phyloP scores from a whole-genome alignment of 306 rosid species.

The Prunus campanulata region DNA sequence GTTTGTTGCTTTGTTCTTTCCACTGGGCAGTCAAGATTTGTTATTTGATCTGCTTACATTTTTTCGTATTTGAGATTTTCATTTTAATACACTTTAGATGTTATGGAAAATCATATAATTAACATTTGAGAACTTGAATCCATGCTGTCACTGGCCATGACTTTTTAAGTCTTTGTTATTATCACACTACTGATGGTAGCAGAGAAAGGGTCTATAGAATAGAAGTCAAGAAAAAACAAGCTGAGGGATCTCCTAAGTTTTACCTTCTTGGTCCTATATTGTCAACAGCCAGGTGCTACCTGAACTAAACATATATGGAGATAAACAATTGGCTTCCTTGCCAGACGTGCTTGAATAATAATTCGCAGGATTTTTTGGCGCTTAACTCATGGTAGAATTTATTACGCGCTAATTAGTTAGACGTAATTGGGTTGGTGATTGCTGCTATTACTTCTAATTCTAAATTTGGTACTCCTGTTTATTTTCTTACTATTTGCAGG shows the following conservation, averaged over 20 bases:
- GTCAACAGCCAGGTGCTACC: background rate
- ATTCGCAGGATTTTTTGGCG: background rate
- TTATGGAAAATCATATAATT: background rate
- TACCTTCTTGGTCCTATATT: background rate
- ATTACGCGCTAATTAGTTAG: background rate
- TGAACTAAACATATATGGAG: background rate
- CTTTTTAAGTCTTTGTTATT: too few species aligned
- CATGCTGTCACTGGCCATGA: too few species aligned
- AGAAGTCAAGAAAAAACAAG: background rate
- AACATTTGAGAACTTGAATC: background rate
- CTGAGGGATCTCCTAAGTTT: background rate
- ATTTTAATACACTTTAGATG: background rate
- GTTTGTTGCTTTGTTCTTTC: slow-evolving; percentile 41
- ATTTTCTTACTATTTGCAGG: background rate
- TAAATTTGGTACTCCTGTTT: background rate
- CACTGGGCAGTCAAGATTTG: background rate
- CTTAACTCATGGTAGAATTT: slow-evolving; percentile 8
- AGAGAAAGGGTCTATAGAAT: background rate
- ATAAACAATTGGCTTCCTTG: background rate
- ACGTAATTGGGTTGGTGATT: background rate
- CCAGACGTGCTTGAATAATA: background rate
- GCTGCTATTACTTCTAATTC: background rate
- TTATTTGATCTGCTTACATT: background rate
- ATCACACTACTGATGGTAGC: background rate
- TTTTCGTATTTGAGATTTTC: background rate